These are phyloP conservation scores for Globisporangium barbulae DNA, from an alignment of 352 stramenopile species.

Conservation along the genomic window DNA sequence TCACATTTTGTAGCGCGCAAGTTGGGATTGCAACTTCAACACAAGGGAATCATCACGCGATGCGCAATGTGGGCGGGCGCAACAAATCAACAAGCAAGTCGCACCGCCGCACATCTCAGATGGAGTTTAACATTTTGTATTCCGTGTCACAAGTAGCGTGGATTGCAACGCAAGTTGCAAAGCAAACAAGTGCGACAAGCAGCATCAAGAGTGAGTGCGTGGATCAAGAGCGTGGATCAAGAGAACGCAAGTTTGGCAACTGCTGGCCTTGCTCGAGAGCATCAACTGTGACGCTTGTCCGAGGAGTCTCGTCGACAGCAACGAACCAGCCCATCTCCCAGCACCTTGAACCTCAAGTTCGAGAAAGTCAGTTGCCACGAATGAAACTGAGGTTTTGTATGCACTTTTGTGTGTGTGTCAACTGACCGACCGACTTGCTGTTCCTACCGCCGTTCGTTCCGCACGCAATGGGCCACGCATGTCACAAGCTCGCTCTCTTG, in stretches of 20 bases:
- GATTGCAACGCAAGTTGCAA: too few relatives aligned
- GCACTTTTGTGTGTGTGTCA: neutral
- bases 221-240: neutral
- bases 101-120: neutral
- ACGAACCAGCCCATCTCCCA: too few relatives aligned
- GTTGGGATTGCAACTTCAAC: constrained; percentile 1
- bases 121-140: neutral
- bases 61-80: too few relatives aligned
- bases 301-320: neutral
- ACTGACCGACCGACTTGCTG: neutral
- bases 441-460: neutral
- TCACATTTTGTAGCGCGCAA: constrained; percentile 41
- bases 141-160: too few relatives aligned
- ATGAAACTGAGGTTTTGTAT: neutral
- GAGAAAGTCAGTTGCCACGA: neutral
- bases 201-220: neutral
- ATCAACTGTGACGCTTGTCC: too few relatives aligned
- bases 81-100: too few relatives aligned
- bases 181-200: neutral
- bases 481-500: too few relatives aligned
- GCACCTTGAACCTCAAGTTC: neutral
- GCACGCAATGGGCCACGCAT: too few relatives aligned
- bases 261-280: too few relatives aligned
- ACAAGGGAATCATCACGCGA: neutral
- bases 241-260: neutral